A percentile compares a stretch with the other conserved stretches of the same genome.
Evolutionary conservation across 164 flowering plant species (phyloP).

Genomic region (Magnolia sinica): DNA sequence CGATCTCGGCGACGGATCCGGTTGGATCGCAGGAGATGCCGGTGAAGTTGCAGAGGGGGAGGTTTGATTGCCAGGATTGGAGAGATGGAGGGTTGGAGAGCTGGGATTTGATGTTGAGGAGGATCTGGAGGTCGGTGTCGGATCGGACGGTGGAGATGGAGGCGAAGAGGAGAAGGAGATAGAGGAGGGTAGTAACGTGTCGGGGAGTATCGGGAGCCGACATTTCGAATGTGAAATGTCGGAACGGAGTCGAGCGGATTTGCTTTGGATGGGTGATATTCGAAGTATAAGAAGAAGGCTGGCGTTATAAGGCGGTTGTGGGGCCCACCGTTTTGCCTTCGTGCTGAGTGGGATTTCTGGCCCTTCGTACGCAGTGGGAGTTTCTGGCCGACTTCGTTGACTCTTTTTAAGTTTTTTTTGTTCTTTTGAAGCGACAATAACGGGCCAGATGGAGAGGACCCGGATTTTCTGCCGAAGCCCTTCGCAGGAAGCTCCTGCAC

Average conservation of each 20-base stretch:
- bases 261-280: not conserved
- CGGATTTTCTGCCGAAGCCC: no score
- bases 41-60: constrained; percentile 40
- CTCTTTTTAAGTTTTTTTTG: not conserved
- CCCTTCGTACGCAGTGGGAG: not conserved
- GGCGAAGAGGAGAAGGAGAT: constrained; percentile 9
- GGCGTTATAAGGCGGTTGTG: not conserved
- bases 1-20: constrained; percentile 36
- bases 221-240: not conserved
- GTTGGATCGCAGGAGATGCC: constrained; percentile 51
- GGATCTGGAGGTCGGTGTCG: constrained; percentile 30
- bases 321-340: not conserved
- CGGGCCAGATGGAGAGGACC: no score
- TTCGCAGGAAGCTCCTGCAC: no score
- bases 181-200: not conserved
- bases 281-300: not conserved
- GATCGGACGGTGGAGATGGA: not conserved
- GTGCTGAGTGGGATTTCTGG: not conserved
- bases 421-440: no score
- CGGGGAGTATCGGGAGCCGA: constrained; percentile 2
- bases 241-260: no score
- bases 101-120: constrained; percentile 40
- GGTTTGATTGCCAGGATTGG: constrained; percentile 36
- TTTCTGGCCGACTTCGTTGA: not conserved
- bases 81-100: constrained; percentile 27